Base-by-base conservation (phyloP, 306 rosid genomes). In the Quercus suber region DNA sequence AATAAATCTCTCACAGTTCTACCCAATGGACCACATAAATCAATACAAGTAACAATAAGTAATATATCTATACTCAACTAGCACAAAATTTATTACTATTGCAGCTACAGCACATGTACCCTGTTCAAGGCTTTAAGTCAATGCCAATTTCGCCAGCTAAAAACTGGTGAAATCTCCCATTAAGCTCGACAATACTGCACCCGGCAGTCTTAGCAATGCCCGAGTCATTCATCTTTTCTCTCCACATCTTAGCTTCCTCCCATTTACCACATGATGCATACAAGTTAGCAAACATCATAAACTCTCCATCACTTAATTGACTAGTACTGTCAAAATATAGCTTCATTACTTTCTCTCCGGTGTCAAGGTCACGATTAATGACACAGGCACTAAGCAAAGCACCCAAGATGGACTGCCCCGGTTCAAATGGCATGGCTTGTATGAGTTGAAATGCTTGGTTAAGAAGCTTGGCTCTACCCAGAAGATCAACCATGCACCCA, bases 301-400 rank as follows among this genome's bases (percentile, higher is more conserved):
- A 76, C 20, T 83, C 86, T 11, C 83, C 86, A 30, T 83, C 81
- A 49, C 81, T 63, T 49, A 76, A 56, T 27, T 28, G 31, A 53
- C 69, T 11, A 65, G 21, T 77, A 81, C 70, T 59, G n/a, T 13
- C n/a, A 4, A 20, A 53, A 8, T 79, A 33, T 1, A 71, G 74
- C 51, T 76, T 76, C 58, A 79, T 55, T 49, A 74, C 78, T 71
- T 79, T 76, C 78, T 83, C 84, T 33, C 81, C 87, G 11, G 14
- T 76, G 19, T 76, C 71, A 23, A 61, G 71, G 75, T 83, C 87
- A 69, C 53, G 55, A 65, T 79, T 78, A 49, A 31, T 76, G 28
- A 79, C 87, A 61, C 84, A 79, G 28, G 87, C 83, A 19, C 84
- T 71, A 7, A 83, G 87, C 81, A 83, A 51, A 45, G 84, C 78